phyloP scores from a whole-genome alignment of 805 yeast species.

The Saccharomycopsis sp. region DNA sequence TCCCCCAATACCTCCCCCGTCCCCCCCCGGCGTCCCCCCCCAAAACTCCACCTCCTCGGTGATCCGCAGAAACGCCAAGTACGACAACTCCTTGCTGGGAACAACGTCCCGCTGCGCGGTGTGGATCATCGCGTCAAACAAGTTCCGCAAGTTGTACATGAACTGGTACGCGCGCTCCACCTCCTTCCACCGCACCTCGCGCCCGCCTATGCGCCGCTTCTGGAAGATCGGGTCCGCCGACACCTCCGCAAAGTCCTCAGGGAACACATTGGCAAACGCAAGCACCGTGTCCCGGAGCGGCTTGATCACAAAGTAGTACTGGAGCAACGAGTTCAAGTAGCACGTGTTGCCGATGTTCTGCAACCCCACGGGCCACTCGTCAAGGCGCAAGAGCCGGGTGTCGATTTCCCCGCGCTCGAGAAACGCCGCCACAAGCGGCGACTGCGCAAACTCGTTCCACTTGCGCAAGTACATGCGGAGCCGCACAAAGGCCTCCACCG shows the following conservation, averaged over 20 bases:
- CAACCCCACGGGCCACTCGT: conserved; percentile 77
- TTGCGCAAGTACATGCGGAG: background rate
- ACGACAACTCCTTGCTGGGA: conserved; percentile 81
- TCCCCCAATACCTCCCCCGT: background rate
- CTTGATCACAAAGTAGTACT: conserved; percentile 78
- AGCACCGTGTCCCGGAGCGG: conserved; percentile 69
- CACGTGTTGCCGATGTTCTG: conserved; percentile 96
- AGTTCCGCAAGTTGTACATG: conserved; percentile 58
- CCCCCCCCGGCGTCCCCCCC: background rate
- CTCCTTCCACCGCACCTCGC: conserved; percentile 73
- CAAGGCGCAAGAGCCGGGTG: conserved; percentile 8
- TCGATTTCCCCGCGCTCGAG: conserved; percentile 13
- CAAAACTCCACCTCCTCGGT: conserved; percentile 60
- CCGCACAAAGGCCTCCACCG: background rate
- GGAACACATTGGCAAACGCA: conserved; percentile 39
- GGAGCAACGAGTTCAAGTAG: conserved; percentile 83
- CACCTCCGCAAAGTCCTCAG: conserved; percentile 3
- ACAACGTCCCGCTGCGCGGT: conserved; percentile 58
- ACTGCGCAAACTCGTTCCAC: background rate
- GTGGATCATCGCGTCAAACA: conserved; percentile 65
- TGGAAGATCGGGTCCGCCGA: conserved; percentile 12
- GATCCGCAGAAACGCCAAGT: conserved; percentile 74
- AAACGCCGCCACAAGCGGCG: conserved; percentile 2
- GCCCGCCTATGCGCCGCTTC: conserved; percentile 77
- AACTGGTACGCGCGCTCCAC: conserved; percentile 78